Conservation (phyloP, 108 stramenopile genomes). For the Cyclostephanos tholiformis region DNA sequence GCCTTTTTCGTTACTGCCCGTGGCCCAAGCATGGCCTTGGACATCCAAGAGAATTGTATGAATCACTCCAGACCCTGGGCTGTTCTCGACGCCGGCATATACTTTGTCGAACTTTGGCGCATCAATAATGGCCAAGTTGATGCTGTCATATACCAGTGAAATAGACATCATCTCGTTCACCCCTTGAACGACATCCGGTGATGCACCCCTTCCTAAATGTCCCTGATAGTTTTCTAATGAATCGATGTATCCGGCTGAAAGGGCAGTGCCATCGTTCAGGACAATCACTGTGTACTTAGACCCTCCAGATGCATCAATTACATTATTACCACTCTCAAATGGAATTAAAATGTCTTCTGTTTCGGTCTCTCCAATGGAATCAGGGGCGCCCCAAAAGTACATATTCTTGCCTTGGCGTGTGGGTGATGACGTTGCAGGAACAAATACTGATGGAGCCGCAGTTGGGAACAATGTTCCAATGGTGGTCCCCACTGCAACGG, state of each 20-base stretch:
- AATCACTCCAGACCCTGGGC: constrained; percentile 21
- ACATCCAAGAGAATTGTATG: constrained; percentile 44
- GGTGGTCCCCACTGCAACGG: constrained; percentile 7
- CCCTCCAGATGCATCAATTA: constrained; percentile 18
- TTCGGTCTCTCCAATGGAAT: background rate
- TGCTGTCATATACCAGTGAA: constrained; percentile 33
- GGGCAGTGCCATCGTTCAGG: constrained; percentile 10
- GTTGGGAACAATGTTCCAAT: constrained; percentile 10
- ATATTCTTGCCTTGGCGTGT: background rate
- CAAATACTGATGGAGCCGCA: background rate
- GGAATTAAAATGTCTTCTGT: constrained; percentile 14
- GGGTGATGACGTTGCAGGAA: background rate
- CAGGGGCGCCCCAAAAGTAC: constrained; percentile 19
- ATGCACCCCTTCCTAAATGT: constrained; percentile 11
- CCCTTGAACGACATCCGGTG: background rate
- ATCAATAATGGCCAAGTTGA: constrained; percentile 16
- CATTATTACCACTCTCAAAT: background rate
- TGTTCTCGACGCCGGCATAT: constrained; percentile 47
- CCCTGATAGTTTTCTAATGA: constrained; percentile 9
- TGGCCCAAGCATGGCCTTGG: constrained; percentile 42
- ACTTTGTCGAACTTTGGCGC: constrained; percentile 34
- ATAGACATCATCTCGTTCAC: constrained; percentile 25
- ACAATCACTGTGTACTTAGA: constrained; percentile 15
- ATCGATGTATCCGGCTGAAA: constrained; percentile 14
- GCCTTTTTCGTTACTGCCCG: constrained; percentile 39